A percentile compares a stretch with the other conserved stretches of the same genome.
These are phyloP conservation scores for Dalbergia oliveri DNA, from an alignment of 306 rosid species.

Conservation along the genomic window DNA sequence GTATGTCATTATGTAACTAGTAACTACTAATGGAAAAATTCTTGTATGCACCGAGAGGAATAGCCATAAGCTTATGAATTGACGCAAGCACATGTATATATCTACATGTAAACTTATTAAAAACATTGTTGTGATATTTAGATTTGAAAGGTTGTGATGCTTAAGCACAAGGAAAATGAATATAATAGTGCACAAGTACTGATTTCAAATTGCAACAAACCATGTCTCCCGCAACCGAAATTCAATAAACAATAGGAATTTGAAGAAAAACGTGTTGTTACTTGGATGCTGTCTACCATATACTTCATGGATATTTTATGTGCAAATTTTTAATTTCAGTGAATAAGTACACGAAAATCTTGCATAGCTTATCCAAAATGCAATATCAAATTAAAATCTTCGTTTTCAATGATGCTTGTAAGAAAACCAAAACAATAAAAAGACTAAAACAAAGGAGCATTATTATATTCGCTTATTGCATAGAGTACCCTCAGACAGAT, in stretches of 20 bases:
- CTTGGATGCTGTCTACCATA: background rate
- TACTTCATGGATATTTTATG: too few relatives aligned
- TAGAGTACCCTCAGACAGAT: background rate
- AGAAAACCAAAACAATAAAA: too few relatives aligned
- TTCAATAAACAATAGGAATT: background rate
- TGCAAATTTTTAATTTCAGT: too few relatives aligned
- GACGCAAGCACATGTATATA: slow-evolving; percentile 6
- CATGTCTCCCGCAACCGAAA: too few relatives aligned
- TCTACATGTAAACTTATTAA: background rate
- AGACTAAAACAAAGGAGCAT: too few relatives aligned
- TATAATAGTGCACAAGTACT: background rate
- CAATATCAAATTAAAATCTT: too few relatives aligned
- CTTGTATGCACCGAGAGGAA: too few relatives aligned
- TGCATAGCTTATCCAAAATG: too few relatives aligned
- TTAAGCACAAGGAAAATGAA: background rate
- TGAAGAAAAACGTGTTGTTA: slow-evolving; percentile 13
- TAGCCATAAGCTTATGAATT: too few relatives aligned
- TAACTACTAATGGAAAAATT: too few relatives aligned
- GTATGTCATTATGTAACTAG: background rate
- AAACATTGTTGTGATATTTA: background rate
- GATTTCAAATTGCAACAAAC: background rate
- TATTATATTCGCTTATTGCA: background rate
- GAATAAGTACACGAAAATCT: too few relatives aligned
- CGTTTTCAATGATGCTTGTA: too few relatives aligned
- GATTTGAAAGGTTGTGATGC: slow-evolving; percentile 11